Evolutionary conservation across 2,329 filamentous ascomycete species (phyloP).

Genomic region (Trichophyton equinum): DNA sequence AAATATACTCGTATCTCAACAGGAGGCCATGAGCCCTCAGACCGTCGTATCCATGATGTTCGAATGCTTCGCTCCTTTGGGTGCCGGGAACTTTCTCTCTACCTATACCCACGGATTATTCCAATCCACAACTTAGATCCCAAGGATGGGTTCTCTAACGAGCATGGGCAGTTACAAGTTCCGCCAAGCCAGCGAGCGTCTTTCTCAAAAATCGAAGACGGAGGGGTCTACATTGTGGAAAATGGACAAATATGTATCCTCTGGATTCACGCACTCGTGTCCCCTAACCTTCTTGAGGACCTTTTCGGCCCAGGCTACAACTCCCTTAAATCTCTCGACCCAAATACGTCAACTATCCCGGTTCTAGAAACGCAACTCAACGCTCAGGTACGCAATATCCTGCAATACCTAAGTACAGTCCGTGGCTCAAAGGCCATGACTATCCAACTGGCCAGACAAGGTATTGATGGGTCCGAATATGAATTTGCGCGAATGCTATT

Average conservation of each 20-base stretch:
- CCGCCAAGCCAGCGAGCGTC: conserved; percentile 69
- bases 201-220: conserved; percentile 79
- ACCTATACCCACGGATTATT: conserved; percentile 90
- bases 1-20: neutral
- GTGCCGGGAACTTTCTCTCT: conserved; percentile 70
- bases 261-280: conserved; percentile 87
- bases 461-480: conserved; percentile 86
- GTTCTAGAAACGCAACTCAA: conserved; percentile 85
- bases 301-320: conserved; percentile 70
- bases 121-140: conserved; percentile 79
- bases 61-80: conserved; percentile 83
- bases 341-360: conserved; percentile 67
- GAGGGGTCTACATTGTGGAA: conserved; percentile 87
- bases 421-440: conserved; percentile 79
- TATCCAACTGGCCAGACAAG: conserved; percentile 82
- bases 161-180: conserved; percentile 75
- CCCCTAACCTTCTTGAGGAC: conserved; percentile 78
- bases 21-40: conserved; percentile 77
- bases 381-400: conserved; percentile 83
- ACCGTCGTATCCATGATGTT: conserved; percentile 82
- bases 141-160: conserved; percentile 85
- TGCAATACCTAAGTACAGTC: conserved; percentile 70
- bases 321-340: conserved; percentile 62
- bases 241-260: conserved; percentile 86
- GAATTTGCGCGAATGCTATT: conserved; percentile 86